Conservation (phyloP, 1,139 yeast species). For the Wickerhamomyces sp. region DNA sequence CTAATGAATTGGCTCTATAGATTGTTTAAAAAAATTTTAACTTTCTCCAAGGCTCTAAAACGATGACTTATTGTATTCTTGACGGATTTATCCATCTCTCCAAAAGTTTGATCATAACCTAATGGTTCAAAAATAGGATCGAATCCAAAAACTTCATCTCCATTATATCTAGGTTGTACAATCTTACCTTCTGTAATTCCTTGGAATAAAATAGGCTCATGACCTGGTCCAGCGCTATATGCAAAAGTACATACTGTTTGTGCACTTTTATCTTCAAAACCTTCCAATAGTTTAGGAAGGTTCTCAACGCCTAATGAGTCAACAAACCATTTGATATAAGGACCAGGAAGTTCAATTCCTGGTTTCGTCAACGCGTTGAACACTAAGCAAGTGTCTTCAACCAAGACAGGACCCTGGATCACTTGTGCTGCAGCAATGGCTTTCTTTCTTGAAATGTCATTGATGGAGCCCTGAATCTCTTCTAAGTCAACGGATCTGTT, state of each 20-base stretch:
- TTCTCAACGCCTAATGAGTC: conserved; percentile 67
- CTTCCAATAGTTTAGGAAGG: conserved; percentile 67
- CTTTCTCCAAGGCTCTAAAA: conserved; percentile 70
- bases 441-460: conserved; percentile 77
- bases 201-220: conserved; percentile 68
- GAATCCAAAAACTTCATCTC: conserved; percentile 91
- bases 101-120: conserved; percentile 70
- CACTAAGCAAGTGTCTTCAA: conserved; percentile 91
- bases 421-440: conserved; percentile 69
- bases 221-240: conserved; percentile 77
- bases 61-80: conserved; percentile 88
- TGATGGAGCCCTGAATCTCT: conserved; percentile 86
- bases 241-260: conserved; percentile 92
- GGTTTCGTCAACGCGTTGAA: conserved; percentile 69
- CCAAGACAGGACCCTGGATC: conserved; percentile 72
- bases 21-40: conserved; percentile 48
- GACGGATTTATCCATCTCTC: conserved; percentile 76
- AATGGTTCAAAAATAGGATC: conserved; percentile 84
- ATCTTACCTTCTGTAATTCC: conserved; percentile 81
- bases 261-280: conserved; percentile 81
- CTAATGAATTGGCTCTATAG: conserved; percentile 26
- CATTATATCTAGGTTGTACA: conserved; percentile 52
- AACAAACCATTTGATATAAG: conserved; percentile 86
- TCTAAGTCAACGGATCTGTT: conserved; percentile 72
- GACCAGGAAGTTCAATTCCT: conserved; percentile 71